Percentiles rank a stretch among this genome's conserved stretches.
Conservation (phyloP, 2,329 filamentous ascomycete genomes). For the Chrysosporium keratinophilum region DNA sequence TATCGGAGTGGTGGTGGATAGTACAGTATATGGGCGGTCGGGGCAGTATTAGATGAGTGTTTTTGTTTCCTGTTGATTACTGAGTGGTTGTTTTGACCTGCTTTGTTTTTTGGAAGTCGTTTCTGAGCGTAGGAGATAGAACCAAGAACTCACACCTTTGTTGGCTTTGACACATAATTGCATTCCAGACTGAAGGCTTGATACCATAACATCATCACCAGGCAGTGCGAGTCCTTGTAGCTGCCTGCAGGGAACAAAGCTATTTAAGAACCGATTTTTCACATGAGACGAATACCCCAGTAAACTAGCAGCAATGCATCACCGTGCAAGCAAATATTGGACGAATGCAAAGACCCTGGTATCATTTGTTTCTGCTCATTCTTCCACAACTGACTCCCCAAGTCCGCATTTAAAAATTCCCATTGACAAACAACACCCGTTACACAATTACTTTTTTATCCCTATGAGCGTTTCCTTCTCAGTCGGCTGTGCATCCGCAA, state of each 20-base stretch:
- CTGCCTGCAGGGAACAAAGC: not conserved
- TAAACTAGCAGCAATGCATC: slow-evolving; percentile 11
- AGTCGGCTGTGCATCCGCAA: not conserved
- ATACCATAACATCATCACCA: too few relatives aligned
- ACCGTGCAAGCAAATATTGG: slow-evolving; percentile 9
- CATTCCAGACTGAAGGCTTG: too few relatives aligned
- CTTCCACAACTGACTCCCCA: slow-evolving; percentile 2
- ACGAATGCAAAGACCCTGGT: not conserved
- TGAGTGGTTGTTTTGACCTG: too few relatives aligned
- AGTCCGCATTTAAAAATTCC: not conserved
- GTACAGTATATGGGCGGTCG: too few relatives aligned
- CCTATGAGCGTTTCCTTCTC: not conserved
- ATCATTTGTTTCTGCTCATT: slow-evolving; percentile 7
- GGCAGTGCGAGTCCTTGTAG: too few relatives aligned
- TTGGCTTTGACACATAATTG: too few relatives aligned
- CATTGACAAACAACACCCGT: not conserved
- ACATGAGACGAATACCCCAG: not conserved
- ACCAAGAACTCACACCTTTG: not conserved
- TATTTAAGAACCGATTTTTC: not conserved
- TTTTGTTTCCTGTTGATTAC: not conserved
- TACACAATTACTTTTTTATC: not conserved
- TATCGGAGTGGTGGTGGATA: too few relatives aligned
- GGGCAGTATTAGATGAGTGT: not conserved
- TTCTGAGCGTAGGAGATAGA: too few relatives aligned
- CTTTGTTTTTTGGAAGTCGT: too few relatives aligned